Conservation (phyloP, 179 eudicot species). For the Gypsophila paniculata region DNA sequence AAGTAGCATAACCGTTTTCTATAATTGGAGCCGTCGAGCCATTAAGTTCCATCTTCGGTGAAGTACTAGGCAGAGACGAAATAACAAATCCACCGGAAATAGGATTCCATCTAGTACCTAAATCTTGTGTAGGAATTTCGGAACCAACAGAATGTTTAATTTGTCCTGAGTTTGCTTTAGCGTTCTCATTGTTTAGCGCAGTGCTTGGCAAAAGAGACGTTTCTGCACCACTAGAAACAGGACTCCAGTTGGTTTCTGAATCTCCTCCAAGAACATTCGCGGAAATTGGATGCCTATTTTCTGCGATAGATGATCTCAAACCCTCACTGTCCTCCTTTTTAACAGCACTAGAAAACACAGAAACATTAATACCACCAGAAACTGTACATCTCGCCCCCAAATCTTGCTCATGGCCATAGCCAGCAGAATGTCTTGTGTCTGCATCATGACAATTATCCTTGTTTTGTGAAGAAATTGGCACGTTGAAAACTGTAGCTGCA, state of each 20-base stretch:
- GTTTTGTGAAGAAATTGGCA: conserved; percentile 21
- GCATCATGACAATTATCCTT: conserved; percentile 16
- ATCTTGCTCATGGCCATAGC: conserved; percentile 18
- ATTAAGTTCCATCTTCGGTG: conserved; percentile 19
- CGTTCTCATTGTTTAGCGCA: background rate
- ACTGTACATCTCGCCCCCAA: conserved; percentile 10
- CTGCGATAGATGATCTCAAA: conserved; percentile 8
- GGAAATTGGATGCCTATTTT: conserved; percentile 3
- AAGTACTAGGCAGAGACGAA: conserved; percentile 24
- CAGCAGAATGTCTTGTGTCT: conserved; percentile 13
- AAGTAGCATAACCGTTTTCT: conserved; percentile 23
- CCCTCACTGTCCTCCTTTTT: conserved; percentile 13
- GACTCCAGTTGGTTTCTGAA: conserved; percentile 19
- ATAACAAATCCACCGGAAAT: conserved; percentile 24
- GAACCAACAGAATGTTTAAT: conserved; percentile 9
- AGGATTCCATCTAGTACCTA: conserved; percentile 30
- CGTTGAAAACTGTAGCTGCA: conserved; percentile 20
- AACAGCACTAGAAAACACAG: conserved; percentile 24
- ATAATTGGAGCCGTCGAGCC: conserved; percentile 24
- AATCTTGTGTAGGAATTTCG: conserved; percentile 24
- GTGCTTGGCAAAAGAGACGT: conserved; percentile 4
- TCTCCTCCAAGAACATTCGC: conserved; percentile 21
- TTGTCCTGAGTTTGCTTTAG: conserved; percentile 10
- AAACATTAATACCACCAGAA: conserved; percentile 15
- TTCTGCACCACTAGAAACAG: conserved; percentile 15